phyloP scores from a whole-genome alignment of 2,329 filamentous ascomycete species.

The Seiridium cupressi region DNA sequence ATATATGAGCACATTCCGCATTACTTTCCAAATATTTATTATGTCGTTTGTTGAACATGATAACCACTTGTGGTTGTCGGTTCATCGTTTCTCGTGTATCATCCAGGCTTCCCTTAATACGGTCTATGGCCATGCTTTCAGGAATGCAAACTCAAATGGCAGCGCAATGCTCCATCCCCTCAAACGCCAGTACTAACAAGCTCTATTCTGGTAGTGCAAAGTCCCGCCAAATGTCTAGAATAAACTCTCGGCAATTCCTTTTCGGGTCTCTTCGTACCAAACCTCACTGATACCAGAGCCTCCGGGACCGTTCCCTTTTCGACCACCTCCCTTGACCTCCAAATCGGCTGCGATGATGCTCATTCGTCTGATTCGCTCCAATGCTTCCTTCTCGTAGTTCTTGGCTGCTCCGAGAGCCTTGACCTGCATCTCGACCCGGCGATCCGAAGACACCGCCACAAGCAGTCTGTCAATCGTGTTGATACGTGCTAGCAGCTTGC shows the following conservation, averaged over 20 bases:
- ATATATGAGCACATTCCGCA: not conserved
- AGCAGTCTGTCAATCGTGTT: slow-evolving; percentile 81
- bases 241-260: slow-evolving; percentile 4
- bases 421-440: slow-evolving; percentile 68
- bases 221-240: not conserved
- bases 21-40: too few relatives aligned
- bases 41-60: too few relatives aligned
- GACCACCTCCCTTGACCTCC: slow-evolving; percentile 54
- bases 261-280: slow-evolving; percentile 17
- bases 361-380: slow-evolving; percentile 74
- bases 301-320: slow-evolving; percentile 14
- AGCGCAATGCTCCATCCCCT: too few relatives aligned
- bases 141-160: too few relatives aligned
- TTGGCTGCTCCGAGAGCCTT: slow-evolving; percentile 66
- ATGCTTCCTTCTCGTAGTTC: slow-evolving; percentile 71
- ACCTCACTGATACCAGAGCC: slow-evolving; percentile 21
- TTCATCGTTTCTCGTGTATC: not conserved
- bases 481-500: slow-evolving; percentile 73
- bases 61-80: not conserved
- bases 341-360: slow-evolving; percentile 74
- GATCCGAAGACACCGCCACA: slow-evolving; percentile 65
- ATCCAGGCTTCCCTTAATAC: not conserved
- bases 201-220: too few relatives aligned
- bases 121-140: not conserved
- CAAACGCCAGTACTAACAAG: not conserved